Evolutionary conservation across 1,284 basidiomycete species (phyloP).

Genomic region (Ceratobasidium papillatum): DNA sequence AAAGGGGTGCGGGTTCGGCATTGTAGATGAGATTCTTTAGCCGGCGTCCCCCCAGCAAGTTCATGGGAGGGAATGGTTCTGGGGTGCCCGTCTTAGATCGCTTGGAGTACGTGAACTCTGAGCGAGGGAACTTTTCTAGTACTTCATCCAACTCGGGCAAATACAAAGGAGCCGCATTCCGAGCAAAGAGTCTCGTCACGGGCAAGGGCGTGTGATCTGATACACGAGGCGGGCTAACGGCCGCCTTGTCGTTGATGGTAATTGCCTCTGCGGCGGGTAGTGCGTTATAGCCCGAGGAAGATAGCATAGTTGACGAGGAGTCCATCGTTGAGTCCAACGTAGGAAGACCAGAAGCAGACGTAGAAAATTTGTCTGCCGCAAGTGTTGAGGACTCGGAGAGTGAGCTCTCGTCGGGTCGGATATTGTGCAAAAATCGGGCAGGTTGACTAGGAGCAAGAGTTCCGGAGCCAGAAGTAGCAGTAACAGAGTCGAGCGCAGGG

Average conservation of each 20-base stretch:
- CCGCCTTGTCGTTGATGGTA: background rate
- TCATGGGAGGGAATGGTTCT: conserved; percentile 66
- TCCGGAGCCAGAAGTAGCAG: background rate
- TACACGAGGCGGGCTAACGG: background rate
- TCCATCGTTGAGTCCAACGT: background rate
- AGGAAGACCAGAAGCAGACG: background rate
- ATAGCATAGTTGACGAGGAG: background rate
- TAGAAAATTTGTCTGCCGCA: background rate
- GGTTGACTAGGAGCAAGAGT: conserved; percentile 11
- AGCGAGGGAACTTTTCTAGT: conserved; percentile 59
- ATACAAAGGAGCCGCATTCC: conserved; percentile 63
- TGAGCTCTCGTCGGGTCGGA: background rate
- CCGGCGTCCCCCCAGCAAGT: conserved; percentile 60
- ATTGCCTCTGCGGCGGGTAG: background rate
- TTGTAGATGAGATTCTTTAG: conserved; percentile 70
- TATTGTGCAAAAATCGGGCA: conserved; percentile 13
- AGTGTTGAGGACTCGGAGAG: background rate
- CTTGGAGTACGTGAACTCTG: conserved; percentile 52
- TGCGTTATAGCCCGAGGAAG: background rate
- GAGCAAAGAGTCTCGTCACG: conserved; percentile 63
- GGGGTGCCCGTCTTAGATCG: conserved; percentile 44
- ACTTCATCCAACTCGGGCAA: conserved; percentile 68
- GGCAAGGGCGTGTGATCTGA: conserved; percentile 61
- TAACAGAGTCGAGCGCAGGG: background rate
- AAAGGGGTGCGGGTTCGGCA: conserved; percentile 57